A percentile compares a stretch with the other conserved stretches of the same genome.
phyloP scores from a whole-genome alignment of 495 filamentous ascomycete genomes.

The Penicillium macrosclerotiorum region DNA sequence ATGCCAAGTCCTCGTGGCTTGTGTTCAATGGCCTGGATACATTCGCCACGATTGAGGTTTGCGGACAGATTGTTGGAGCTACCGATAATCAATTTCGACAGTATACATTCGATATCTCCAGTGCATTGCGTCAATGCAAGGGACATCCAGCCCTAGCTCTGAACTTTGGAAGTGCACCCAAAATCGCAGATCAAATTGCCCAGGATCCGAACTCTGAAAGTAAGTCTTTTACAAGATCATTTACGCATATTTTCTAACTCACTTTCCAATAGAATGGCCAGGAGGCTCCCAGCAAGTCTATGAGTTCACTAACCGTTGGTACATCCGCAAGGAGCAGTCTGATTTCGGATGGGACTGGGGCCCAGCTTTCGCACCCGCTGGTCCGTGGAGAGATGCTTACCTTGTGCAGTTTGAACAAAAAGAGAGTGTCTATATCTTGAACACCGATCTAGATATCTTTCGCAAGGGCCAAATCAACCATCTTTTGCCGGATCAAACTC shows the following conservation, averaged over 20 bases:
- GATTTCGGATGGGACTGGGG: slow-evolving; percentile 77
- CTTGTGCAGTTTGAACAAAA: slow-evolving; percentile 51
- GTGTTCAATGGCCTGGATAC: slow-evolving; percentile 68
- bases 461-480: slow-evolving; percentile 60
- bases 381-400: slow-evolving; percentile 64
- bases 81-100: slow-evolving; percentile 74
- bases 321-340: slow-evolving; percentile 66
- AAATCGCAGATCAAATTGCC: slow-evolving; percentile 54
- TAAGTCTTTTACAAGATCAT: slow-evolving; percentile 8
- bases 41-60: slow-evolving; percentile 61
- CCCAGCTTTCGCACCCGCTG: slow-evolving; percentile 63
- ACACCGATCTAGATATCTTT: slow-evolving; percentile 60
- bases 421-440: slow-evolving; percentile 50
- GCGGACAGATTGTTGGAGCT: slow-evolving; percentile 56
- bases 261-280: slow-evolving; percentile 44
- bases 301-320: slow-evolving; percentile 56
- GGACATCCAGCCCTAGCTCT: slow-evolving; percentile 41
- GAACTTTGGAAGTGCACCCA: slow-evolving; percentile 56
- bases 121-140: slow-evolving; percentile 46
- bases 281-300: slow-evolving; percentile 37
- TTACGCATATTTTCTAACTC: background rate
- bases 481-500: slow-evolving; percentile 56
- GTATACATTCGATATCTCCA: slow-evolving; percentile 64
- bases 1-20: slow-evolving; percentile 46
- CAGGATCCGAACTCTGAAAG: slow-evolving; percentile 52